phyloP scores from a whole-genome alignment of 2,329 filamentous ascomycete species.

The Botryotinia convoluta region DNA sequence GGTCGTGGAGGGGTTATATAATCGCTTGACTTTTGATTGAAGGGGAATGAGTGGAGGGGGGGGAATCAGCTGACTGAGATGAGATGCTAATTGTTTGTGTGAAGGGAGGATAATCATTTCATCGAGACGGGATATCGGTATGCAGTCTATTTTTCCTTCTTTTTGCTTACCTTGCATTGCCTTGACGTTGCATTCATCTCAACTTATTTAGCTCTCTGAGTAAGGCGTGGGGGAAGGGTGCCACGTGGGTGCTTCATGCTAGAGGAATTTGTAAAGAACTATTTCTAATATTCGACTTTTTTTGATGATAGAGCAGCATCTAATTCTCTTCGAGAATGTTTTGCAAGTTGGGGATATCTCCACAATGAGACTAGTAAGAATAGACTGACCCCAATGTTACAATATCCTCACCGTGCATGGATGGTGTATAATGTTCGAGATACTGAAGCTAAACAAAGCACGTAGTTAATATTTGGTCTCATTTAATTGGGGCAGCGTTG shows the following conservation, averaged over 20 bases:
- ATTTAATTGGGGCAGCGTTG: constrained; percentile 43
- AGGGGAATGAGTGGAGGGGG: not conserved
- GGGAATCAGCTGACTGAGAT: not conserved
- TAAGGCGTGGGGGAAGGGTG: not conserved
- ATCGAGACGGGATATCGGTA: constrained; percentile 40
- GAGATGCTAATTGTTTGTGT: not conserved
- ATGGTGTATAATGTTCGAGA: not conserved
- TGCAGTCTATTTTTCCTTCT: not conserved
- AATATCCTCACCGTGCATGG: not conserved
- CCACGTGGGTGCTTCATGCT: not conserved
- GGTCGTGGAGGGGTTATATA: not conserved
- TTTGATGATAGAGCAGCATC: constrained; percentile 27
- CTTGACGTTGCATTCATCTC: constrained; percentile 9
- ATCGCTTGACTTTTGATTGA: not conserved
- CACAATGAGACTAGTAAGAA: constrained; percentile 41
- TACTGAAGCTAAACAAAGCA: constrained; percentile 12
- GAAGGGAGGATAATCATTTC: constrained; percentile 40
- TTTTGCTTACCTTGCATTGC: not conserved
- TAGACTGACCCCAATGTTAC: constrained; percentile 11
- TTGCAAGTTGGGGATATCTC: constrained; percentile 37
- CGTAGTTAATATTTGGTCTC: constrained; percentile 49
- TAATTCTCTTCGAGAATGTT: constrained; percentile 32
- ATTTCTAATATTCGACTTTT: constrained; percentile 14
- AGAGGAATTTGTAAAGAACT: constrained; percentile 18
- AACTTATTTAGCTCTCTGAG: constrained; percentile 12